phyloP scores from a whole-genome alignment of 305 asterid genomes.

The Solanum aculeatissimum region DNA sequence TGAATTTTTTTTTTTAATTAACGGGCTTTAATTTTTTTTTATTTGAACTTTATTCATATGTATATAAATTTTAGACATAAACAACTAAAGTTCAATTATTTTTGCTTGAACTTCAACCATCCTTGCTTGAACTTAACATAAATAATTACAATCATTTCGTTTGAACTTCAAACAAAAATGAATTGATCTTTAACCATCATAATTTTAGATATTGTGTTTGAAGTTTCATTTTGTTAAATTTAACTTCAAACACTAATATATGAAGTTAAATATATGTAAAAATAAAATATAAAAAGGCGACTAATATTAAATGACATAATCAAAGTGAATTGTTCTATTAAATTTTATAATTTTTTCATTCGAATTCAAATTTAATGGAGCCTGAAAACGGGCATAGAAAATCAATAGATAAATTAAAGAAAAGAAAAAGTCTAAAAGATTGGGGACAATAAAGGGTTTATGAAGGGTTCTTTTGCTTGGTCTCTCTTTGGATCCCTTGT shows the following conservation, averaged over 20 bases:
- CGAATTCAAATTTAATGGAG: neutral
- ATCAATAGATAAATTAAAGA: neutral
- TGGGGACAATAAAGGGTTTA: neutral
- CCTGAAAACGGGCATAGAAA: neutral
- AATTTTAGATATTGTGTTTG: neutral
- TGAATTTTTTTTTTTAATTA: too few species aligned
- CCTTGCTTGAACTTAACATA: too few species aligned
- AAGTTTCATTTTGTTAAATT: neutral
- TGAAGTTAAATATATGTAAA: neutral
- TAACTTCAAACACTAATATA: neutral
- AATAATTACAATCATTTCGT: too few species aligned
- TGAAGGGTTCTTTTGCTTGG: neutral
- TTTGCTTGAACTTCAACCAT: too few species aligned
- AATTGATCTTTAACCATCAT: neutral
- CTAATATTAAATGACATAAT: neutral
- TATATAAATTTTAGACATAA: neutral
- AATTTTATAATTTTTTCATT: too few species aligned
- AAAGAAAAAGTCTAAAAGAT: neutral
- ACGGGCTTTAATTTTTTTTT: too few species aligned
- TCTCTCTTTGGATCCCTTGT: neutral
- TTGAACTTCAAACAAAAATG: neutral
- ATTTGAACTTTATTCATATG: neutral
- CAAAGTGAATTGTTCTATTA: too few species aligned
- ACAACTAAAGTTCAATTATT: neutral
- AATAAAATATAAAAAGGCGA: neutral